Conservation (phyloP, 2,329 filamentous ascomycete species). For the Stachybotrys echinatus region DNA sequence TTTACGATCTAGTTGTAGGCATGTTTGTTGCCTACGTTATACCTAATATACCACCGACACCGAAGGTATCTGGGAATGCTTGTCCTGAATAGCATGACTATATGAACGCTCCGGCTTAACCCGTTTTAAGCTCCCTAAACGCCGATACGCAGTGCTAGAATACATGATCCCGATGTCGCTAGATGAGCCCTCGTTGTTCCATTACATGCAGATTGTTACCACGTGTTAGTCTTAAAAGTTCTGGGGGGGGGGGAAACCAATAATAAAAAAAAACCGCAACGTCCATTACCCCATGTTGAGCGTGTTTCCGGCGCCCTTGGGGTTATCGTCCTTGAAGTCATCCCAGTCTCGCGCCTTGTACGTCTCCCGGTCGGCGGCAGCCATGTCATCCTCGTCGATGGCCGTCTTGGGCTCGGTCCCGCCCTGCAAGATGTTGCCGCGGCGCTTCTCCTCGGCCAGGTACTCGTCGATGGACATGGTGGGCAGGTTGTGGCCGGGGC, state of each 20-base stretch:
- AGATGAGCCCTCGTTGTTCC: not conserved
- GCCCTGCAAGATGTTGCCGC: constrained; percentile 87
- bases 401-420: constrained; percentile 72
- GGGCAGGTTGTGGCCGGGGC: constrained; percentile 84
- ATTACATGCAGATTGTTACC: too few species aligned
- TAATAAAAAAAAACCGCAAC: too few species aligned
- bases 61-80: too few species aligned
- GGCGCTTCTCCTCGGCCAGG: constrained; percentile 78
- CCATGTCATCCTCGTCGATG: constrained; percentile 83
- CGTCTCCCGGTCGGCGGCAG: constrained; percentile 83
- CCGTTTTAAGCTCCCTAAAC: not conserved
- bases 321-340: constrained; percentile 86
- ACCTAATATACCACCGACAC: too few species aligned
- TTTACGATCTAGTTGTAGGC: too few species aligned
- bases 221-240: too few species aligned
- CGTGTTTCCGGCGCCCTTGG: constrained; percentile 77
- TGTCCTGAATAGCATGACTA: too few species aligned
- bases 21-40: too few species aligned
- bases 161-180: not conserved
- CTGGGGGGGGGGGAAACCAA: too few species aligned
- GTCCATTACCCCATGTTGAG: constrained; percentile 73
- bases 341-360: constrained; percentile 95
- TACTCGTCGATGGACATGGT: constrained; percentile 99
- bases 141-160: not conserved
- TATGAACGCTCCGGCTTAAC: too few species aligned